Conservation (phyloP, 2,329 filamentous ascomycete species). For the Beauveria brongniartii region DNA sequence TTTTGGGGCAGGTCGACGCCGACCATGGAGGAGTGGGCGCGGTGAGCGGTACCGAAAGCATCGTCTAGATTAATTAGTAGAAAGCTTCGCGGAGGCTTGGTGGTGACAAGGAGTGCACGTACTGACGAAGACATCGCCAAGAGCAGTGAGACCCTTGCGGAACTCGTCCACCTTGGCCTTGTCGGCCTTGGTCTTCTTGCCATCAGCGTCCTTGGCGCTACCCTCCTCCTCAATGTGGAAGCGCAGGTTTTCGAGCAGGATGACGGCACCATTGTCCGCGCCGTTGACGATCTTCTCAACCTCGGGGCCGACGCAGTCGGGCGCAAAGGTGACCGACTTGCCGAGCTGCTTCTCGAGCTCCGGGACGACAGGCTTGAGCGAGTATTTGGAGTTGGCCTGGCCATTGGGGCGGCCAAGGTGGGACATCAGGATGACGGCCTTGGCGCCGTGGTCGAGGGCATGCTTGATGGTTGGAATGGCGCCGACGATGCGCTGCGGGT, state of each 20-base stretch:
- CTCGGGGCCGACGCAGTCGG: conserved; percentile 83
- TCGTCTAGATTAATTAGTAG: conserved; percentile 55
- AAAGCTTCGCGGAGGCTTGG: neutral
- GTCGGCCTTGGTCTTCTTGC: conserved; percentile 97
- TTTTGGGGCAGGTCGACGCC: conserved; percentile 93
- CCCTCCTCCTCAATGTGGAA: conserved; percentile 99
- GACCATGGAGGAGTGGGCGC: conserved; percentile 98
- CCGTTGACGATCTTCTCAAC: conserved; percentile 84
- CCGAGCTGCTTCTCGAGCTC: conserved; percentile 87
- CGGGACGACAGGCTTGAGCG: conserved; percentile 80
- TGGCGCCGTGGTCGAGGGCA: conserved; percentile 81
- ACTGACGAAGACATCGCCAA: conserved; percentile 97
- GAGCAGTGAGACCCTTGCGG: conserved; percentile 86
- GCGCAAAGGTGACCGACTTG: conserved; percentile 77
- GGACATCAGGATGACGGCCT: conserved; percentile 94
- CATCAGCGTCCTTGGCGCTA: conserved; percentile 83
- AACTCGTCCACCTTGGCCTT: conserved; percentile 88
- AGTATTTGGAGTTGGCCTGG: conserved; percentile 85
- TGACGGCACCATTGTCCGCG: conserved; percentile 70
- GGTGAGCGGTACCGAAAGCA: conserved; percentile 96
- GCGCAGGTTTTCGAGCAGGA: conserved; percentile 94
- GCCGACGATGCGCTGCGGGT: conserved; percentile 96
- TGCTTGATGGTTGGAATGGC: conserved; percentile 94
- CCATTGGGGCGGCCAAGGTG: conserved; percentile 95
- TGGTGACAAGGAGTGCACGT: conserved; percentile 29